Evolutionary conservation across 345 rosid species (phyloP).

Genomic region (Brassica napus): DNA sequence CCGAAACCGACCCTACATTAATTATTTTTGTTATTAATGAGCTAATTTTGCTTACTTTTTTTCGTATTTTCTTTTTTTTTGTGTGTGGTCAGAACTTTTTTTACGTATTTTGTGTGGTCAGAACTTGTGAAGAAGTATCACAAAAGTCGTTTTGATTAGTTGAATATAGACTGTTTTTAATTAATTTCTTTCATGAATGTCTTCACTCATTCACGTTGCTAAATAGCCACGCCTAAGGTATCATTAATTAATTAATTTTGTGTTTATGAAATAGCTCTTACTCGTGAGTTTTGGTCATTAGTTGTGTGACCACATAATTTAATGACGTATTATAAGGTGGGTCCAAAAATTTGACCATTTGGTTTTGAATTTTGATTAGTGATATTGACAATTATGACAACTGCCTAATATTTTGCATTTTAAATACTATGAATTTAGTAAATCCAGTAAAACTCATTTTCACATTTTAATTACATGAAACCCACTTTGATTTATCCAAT

Average conservation of each 20-base stretch:
- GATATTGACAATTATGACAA: neutral
- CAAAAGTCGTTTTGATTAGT: neutral
- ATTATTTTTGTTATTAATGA: neutral
- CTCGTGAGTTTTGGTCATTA: neutral
- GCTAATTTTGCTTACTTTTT: neutral
- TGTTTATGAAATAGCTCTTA: no score
- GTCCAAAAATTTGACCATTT: neutral
- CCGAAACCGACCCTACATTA: neutral
- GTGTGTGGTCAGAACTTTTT: neutral
- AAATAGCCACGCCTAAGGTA: neutral
- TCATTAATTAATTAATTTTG: no score
- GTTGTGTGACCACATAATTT: neutral
- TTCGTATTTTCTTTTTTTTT: neutral
- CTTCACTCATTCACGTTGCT: neutral
- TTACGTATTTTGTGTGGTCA: neutral
- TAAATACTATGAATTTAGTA: neutral
- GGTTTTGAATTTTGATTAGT: neutral
- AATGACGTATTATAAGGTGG: neutral
- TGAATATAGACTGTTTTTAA: neutral
- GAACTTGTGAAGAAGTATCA: neutral
- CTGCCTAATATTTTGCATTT: neutral
- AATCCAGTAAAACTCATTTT: constrained; percentile 12
- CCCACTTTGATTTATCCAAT: neutral
- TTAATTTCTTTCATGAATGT: neutral
- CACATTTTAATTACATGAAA: neutral